These are phyloP conservation scores for Aspergillus terreus DNA, from an alignment of 2,329 filamentous ascomycete species.

Conservation along the genomic window DNA sequence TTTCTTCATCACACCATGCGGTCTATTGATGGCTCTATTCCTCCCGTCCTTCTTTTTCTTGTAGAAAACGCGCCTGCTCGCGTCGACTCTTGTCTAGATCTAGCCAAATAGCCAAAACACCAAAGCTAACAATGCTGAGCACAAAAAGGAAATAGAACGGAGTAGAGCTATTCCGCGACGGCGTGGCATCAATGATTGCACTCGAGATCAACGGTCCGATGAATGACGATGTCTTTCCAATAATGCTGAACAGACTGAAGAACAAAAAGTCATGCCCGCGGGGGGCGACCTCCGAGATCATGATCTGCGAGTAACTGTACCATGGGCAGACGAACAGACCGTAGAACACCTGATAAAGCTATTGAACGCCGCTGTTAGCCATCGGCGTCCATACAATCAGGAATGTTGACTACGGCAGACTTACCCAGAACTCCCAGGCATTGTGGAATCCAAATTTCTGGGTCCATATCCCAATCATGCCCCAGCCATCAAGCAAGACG, in stretches of 20 bases:
- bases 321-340: slow-evolving; percentile 65
- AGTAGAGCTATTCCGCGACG: slow-evolving; percentile 52
- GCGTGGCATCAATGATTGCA: slow-evolving; percentile 63
- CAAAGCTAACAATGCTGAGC: slow-evolving; percentile 54
- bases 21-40: not conserved
- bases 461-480: slow-evolving; percentile 58
- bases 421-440: slow-evolving; percentile 51
- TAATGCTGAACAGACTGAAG: slow-evolving; percentile 66
- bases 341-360: slow-evolving; percentile 53
- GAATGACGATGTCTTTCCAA: slow-evolving; percentile 65
- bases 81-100: slow-evolving; percentile 58
- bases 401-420: not conserved
- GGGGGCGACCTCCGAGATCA: slow-evolving; percentile 67
- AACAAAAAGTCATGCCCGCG: slow-evolving; percentile 67
- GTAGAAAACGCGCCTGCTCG: slow-evolving; percentile 57
- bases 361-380: not conserved
- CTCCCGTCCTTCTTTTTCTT: not conserved
- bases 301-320: slow-evolving; percentile 68
- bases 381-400: not conserved
- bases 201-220: slow-evolving; percentile 66
- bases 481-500: slow-evolving; percentile 56
- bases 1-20: too few relatives aligned
- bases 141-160: slow-evolving; percentile 66
- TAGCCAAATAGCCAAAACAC: slow-evolving; percentile 52
- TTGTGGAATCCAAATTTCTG: slow-evolving; percentile 52